Base-by-base conservation (phyloP, 192 early-diverging fungal genomes). In the Coemansia sp. region DNA sequence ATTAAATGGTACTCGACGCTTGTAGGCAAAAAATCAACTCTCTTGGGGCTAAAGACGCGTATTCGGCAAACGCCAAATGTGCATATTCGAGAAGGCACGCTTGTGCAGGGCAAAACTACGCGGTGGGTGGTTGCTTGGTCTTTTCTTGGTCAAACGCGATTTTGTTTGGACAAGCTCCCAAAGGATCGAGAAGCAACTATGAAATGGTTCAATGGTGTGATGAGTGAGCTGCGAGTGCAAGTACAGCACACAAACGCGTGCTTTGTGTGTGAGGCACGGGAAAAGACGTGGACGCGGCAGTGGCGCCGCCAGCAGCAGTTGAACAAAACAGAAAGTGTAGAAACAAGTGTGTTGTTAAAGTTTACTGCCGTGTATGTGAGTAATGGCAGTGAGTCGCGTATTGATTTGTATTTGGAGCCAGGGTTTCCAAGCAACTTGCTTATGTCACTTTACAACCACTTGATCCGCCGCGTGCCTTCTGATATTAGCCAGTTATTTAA, bases 1-100 rank as follows among this genome's bases (percentile, higher is more conserved):
- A 84, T 88, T 37, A 62, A 55, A 55, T 96, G 94, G 94, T 96
- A 83, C 67, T 89, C 90, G 5, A 89, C 88, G 0, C 7, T 86
- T 93, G 83, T 79, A 92, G 93, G 93, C 15, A 74, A 84, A 14
- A 86, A 84, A 56, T 58, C 57, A 14, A 84, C 89, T 0, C 60
- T 89, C 20, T 68, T 40, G 7, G 4, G 25, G 1, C 26, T 81
- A 3, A 65, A 60, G n/a, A 14, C 58, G 0, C 62, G 47, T 18
- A 14, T 65, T 3, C 59, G 56, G 15, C 47, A 18, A 3, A 21
- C 20, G 1, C 40, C 10, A 10, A 56, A 60, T 0, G 73, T 64
- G 10, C 64, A 64, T 4, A 34, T 71, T 2, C 51, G 60, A 9
- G 72, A 74, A 17, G 62, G 65, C 1, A 36, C 20, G 25, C 26